Base-by-base conservation (phyloP, 768 basidiomycete species). In the Sistotremastrum niveocremeum region DNA sequence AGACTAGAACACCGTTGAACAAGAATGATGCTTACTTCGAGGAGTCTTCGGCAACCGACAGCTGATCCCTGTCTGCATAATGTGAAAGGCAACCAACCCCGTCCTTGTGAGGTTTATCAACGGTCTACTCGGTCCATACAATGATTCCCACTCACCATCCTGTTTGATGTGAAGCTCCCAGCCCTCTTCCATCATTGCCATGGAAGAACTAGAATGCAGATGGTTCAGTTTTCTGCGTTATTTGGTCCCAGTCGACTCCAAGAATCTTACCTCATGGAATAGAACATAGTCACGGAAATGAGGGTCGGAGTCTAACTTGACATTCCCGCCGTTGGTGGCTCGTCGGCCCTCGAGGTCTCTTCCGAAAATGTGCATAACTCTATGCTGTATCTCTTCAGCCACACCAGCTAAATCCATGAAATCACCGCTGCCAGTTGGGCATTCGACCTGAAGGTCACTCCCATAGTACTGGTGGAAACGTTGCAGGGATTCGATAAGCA, bases 381-480 rank as follows among this genome's bases (percentile, higher is more conserved):
- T 82, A 59, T 98, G 94, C 62, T 98, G 95, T 46, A 99, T 91
- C 62, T 99, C 95, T 57, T 97, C 94, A 4, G 95, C 90, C 12
- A 94, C 90, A 48, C 77, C 74, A 7, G 83, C 87, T 6, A 99
- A 77, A 59, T 90, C 87, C 91, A 97, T 97, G 63, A 82, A 89
- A 54, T 95, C 93, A n/a, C 95, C 95, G 51, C 83, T 86, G 30
- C 91, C 90, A 0, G 89, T 91, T 4, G 95, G 95, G 57, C 95
- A 99, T 62, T 99, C 95, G 31, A 94, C 82, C 69, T 76, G 45
- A 34, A 97, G 65, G 20, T 85, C 81, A 46, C 90, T 82, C 2
- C 95, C 95, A 54, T 95, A 98, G 64, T 97, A 99, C 56, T 94
- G 89, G 62, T 98, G 84, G 73, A 98, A 98, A 20, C 95, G 76